Conservation (phyloP, 2,329 filamentous ascomycete species). For the Calcarisporium arbuscula region DNA sequence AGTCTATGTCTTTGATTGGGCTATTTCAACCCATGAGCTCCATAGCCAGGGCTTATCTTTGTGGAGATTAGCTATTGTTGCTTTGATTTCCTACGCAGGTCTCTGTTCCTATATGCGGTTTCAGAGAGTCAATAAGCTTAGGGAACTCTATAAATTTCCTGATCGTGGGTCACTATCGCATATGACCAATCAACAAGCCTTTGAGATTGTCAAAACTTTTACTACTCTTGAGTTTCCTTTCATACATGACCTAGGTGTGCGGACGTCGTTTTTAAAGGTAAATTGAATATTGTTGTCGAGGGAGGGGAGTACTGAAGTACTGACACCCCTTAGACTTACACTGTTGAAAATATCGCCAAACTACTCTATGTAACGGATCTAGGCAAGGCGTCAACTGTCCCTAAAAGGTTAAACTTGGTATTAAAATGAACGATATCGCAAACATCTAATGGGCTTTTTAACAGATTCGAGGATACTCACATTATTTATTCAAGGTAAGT, state of each 20-base stretch:
- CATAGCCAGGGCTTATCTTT: too few relatives aligned
- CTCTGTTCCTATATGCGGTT: constrained; percentile 32
- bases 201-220: constrained; percentile 33
- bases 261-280: constrained; percentile 34
- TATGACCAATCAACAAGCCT: constrained; percentile 39
- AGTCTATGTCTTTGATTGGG: too few relatives aligned
- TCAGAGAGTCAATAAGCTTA: constrained; percentile 22
- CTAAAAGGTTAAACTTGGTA: constrained; percentile 28
- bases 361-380: constrained; percentile 32
- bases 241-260: constrained; percentile 28
- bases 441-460: too few relatives aligned
- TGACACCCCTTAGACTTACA: constrained; percentile 39
- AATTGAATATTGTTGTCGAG: too few relatives aligned
- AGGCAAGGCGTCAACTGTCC: constrained; percentile 20
- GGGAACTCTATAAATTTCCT: constrained; percentile 22
- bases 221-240: constrained; percentile 30
- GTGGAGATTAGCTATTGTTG: too few relatives aligned
- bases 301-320: too few relatives aligned
- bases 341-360: constrained; percentile 29
- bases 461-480: too few relatives aligned
- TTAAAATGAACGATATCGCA: too few relatives aligned
- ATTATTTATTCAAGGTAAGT: too few relatives aligned
- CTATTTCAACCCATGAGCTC: too few relatives aligned
- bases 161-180: constrained; percentile 28
- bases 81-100: constrained; percentile 22